These are phyloP conservation scores for Phoma sp. DNA, from an alignment of 2,329 filamentous ascomycete species.

Conservation along the genomic window DNA sequence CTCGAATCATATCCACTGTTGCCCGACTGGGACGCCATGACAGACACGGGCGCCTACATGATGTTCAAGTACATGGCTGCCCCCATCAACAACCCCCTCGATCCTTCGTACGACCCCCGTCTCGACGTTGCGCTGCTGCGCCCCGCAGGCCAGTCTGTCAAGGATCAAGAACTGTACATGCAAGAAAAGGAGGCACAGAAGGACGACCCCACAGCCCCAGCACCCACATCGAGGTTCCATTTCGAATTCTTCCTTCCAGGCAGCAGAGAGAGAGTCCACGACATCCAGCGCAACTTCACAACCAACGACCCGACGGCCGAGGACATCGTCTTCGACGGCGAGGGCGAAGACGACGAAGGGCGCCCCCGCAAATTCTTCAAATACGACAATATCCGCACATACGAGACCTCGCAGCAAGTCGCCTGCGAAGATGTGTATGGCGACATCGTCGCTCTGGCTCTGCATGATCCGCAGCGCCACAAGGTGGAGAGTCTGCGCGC, in stretches of 20 bases:
- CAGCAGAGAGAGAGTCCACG: slow-evolving; percentile 53
- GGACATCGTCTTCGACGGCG: slow-evolving; percentile 41
- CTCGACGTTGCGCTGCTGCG: slow-evolving; percentile 65
- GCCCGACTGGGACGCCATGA: slow-evolving; percentile 65
- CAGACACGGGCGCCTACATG: slow-evolving; percentile 64
- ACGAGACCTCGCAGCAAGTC: slow-evolving; percentile 63
- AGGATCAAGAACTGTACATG: slow-evolving; percentile 57
- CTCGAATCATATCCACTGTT: slow-evolving; percentile 66
- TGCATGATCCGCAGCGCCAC: slow-evolving; percentile 60
- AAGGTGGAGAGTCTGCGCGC: slow-evolving; percentile 43
- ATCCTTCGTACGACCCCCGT: slow-evolving; percentile 60
- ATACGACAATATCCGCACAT: slow-evolving; percentile 64
- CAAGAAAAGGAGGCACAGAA: slow-evolving; percentile 51
- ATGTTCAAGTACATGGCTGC: slow-evolving; percentile 67
- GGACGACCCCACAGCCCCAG: slow-evolving; percentile 56
- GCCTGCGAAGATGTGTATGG: slow-evolving; percentile 60
- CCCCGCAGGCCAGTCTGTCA: slow-evolving; percentile 60
- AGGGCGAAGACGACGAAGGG: slow-evolving; percentile 49
- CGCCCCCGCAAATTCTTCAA: slow-evolving; percentile 59
- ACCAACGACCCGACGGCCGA: slow-evolving; percentile 60
- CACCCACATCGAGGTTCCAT: slow-evolving; percentile 61
- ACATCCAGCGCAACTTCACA: slow-evolving; percentile 63
- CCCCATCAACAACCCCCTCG: slow-evolving; percentile 56
- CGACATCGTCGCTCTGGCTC: slow-evolving; percentile 62
- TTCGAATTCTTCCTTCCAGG: slow-evolving; percentile 66